Conservation (phyloP, 768 basidiomycete species). For the Calocybe indica region DNA sequence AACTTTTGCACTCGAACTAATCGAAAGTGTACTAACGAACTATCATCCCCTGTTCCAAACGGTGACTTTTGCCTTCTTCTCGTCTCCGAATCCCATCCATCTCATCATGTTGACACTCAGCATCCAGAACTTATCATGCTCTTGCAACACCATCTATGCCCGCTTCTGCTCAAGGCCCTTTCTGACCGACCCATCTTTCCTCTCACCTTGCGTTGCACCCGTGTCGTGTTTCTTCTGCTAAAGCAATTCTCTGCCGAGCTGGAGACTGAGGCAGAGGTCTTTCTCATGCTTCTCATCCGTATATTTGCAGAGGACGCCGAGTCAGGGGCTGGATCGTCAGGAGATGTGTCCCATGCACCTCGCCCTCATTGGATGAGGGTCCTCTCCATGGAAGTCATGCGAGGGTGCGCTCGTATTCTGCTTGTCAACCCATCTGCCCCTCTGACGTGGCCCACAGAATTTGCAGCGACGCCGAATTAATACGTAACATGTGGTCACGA, state of each 20-base stretch:
- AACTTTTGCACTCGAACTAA: slow-evolving; percentile 94
- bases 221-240: slow-evolving; percentile 89
- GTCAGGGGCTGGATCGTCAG: not conserved
- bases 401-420: slow-evolving; percentile 49
- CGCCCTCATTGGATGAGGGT: slow-evolving; percentile 86
- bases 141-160: slow-evolving; percentile 86
- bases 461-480: slow-evolving; percentile 74
- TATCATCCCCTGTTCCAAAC: slow-evolving; percentile 82
- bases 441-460: slow-evolving; percentile 33
- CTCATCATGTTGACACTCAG: slow-evolving; percentile 26
- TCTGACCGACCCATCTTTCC: slow-evolving; percentile 84
- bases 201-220: slow-evolving; percentile 82
- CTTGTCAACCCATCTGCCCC: not conserved
- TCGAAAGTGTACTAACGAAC: slow-evolving; percentile 94
- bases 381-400: slow-evolving; percentile 86
- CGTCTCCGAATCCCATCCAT: slow-evolving; percentile 4
- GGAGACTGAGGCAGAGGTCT: slow-evolving; percentile 79
- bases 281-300: slow-evolving; percentile 67
- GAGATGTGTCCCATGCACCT: slow-evolving; percentile 22
- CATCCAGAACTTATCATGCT: slow-evolving; percentile 80
- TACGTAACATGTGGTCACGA: slow-evolving; percentile 73
- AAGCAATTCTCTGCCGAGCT: slow-evolving; percentile 87
- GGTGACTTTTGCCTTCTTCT: slow-evolving; percentile 33
- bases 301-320: slow-evolving; percentile 53
- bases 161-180: slow-evolving; percentile 79